Evolutionary conservation across 2,329 filamentous ascomycete species (phyloP), one percentile per base, ranked within the genome.

Genomic region (Aurifilum marmelostoma): DNA sequence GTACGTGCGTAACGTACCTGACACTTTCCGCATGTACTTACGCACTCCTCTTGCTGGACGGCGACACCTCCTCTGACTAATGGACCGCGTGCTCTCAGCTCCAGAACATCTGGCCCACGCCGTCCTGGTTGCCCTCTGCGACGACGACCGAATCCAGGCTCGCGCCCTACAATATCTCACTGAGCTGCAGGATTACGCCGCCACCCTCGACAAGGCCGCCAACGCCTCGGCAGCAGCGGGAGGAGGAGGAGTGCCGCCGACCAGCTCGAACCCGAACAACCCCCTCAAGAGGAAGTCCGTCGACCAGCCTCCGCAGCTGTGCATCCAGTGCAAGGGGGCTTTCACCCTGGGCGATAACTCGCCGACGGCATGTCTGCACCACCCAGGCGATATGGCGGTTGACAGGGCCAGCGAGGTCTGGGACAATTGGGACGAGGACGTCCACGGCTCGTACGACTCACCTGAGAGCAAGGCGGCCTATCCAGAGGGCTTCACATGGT

Each of bases 111-210:
- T 62, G 4, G 52, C 66, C 29, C 69, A 63, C 61, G 62, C 69
- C 29, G 37, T 71, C 34, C 69, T 71, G 37, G 63, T 71, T 4
- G 69, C 69, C 9, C 60, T 71, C 27, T 71, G 69, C 67, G 67
- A 71, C 61, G 56, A 65, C 29, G 43, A 67, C 18, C 43, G 60
- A 6, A 34, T 71, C 37, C 64, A 63, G 21, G 43, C 64, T 18
- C 69, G 64, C 59, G 59, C 67, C 18, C 60, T 69, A 32, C 47
- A 43, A 32, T 69, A 71, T 32, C 69, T 71, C 64, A 64, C 68
- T 59, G 60, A 59, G 12, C 29, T 71, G 41, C 67, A 67, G 52
- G 58, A 71, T 16, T 59, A 50, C 43, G 58, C 63, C 50, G 29
- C 63, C 27, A 5, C 34, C 54, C 4, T 52, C 24, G 16, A 52